Percentiles rank a stretch among this genome's conserved stretches.
phyloP scores from a whole-genome alignment of 306 rosid species.

The barrel medic (Medicago truncatula) region MtrunA17r5.0-ANR NC_053049.1:5072501-5073000 shows the following conservation, averaged over 20 bases:
- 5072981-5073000: constrained; percentile 12
- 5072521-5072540: constrained; percentile 57
- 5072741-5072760: constrained; percentile 52
- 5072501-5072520: constrained; percentile 69
- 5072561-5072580: constrained; percentile 7
- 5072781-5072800: constrained; percentile 52
- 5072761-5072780: constrained; percentile 55
- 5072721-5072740: constrained; percentile 51
- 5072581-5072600: constrained; percentile 31
- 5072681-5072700: constrained; percentile 25
- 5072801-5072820: constrained; percentile 56
- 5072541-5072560: constrained; percentile 51
- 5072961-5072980: neutral
- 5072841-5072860: neutral
- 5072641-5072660: constrained; percentile 37
- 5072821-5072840: constrained; percentile 44
- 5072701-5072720: neutral
- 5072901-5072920: neutral
- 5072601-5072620: constrained; percentile 70
- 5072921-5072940: neutral
- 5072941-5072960: constrained; percentile 10
- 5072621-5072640: constrained; percentile 68
- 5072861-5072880: neutral
- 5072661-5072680: constrained; percentile 21
- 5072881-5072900: neutral